A percentile compares a stretch with the other conserved stretches of the same genome.
These are phyloP conservation scores for Diaporthe sp. DNA, from an alignment of 2,329 filamentous ascomycete species.

Conservation along the genomic window DNA sequence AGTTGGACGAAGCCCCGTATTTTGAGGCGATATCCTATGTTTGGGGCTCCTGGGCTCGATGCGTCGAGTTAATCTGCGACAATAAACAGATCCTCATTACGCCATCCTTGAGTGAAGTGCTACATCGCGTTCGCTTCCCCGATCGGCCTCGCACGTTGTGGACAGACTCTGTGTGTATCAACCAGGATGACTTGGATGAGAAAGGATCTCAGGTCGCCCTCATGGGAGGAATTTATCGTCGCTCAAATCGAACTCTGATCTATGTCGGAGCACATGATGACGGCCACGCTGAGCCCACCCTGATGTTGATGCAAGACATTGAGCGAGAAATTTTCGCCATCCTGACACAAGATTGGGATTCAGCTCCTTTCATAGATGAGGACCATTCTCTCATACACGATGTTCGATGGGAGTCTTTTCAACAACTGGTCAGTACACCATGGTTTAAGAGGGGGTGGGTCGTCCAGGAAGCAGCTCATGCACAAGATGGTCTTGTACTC, in stretches of 20 bases:
- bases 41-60: background rate
- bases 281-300: background rate
- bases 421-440: background rate
- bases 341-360: background rate
- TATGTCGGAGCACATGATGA: background rate
- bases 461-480: background rate
- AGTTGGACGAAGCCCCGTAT: background rate
- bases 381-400: background rate
- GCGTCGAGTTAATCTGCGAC: background rate
- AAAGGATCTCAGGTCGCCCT: background rate
- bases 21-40: background rate
- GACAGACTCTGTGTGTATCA: background rate
- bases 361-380: background rate
- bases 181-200: background rate
- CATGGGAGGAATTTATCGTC: background rate
- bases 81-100: background rate
- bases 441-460: background rate
- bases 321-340: background rate
- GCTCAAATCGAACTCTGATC: background rate
- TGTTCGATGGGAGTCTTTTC: background rate
- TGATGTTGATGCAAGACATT: background rate
- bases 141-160: background rate
- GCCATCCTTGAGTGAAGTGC: background rate
- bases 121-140: background rate
- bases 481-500: background rate